phyloP scores from a whole-genome alignment of 1,139 yeast genomes.

The Kodamaea plutei region DNA sequence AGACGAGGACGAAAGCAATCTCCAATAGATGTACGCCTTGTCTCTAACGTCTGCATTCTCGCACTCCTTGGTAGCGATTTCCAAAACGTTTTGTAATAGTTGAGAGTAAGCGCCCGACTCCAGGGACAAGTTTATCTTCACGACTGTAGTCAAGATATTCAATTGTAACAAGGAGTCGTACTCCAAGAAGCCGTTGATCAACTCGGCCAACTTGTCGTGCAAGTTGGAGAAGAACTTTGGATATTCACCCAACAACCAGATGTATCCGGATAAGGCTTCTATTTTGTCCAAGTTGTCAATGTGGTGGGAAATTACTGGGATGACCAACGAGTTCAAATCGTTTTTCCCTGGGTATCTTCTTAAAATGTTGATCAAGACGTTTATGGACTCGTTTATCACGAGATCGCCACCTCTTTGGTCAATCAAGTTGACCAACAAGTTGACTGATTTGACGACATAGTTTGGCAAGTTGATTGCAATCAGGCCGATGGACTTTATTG shows the following conservation, averaged over 20 bases:
- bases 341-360: conserved; percentile 69
- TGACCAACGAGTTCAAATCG: conserved; percentile 58
- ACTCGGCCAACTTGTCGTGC: conserved; percentile 39
- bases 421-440: conserved; percentile 66
- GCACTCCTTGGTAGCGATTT: conserved; percentile 71
- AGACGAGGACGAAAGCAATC: conserved; percentile 57
- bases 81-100: conserved; percentile 67
- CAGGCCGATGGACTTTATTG: conserved; percentile 83
- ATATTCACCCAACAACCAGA: conserved; percentile 89
- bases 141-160: conserved; percentile 71
- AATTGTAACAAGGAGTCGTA: conserved; percentile 75
- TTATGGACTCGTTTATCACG: conserved; percentile 73
- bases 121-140: conserved; percentile 59
- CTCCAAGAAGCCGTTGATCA: conserved; percentile 63
- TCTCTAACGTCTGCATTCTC: conserved; percentile 94
- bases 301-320: conserved; percentile 64
- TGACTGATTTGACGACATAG: conserved; percentile 65
- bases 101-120: conserved; percentile 37
- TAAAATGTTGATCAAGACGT: conserved; percentile 73
- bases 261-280: conserved; percentile 69
- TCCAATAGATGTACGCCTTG: conserved; percentile 92
- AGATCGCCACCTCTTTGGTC: conserved; percentile 73
- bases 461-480: conserved; percentile 76
- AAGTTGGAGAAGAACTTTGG: conserved; percentile 65
- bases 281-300: conserved; percentile 56